phyloP scores from a whole-genome alignment of 306 rosid genomes.

The Dryas octopetala region DNA sequence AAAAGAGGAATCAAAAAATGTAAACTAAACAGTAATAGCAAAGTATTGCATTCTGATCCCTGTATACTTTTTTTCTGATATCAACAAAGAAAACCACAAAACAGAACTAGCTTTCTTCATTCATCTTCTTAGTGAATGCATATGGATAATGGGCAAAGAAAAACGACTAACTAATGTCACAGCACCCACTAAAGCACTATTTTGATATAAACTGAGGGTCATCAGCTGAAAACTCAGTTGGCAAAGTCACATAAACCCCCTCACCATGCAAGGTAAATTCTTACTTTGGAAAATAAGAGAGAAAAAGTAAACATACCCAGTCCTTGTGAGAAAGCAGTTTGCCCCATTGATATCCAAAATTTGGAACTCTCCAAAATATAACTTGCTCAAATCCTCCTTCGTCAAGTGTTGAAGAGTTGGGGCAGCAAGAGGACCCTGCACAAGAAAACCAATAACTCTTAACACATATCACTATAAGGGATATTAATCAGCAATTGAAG shows the following conservation, averaged over 20 bases:
- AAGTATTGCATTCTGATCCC: neutral
- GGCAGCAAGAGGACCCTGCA: slow-evolving; percentile 94
- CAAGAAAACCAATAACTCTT: slow-evolving; percentile 21
- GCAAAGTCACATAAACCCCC: neutral
- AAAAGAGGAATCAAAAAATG: neutral
- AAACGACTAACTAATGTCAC: neutral
- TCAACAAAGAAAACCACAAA: slow-evolving; percentile 5
- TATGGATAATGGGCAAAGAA: neutral
- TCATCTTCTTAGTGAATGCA: neutral
- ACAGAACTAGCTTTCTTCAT: neutral
- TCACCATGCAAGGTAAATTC: neutral
- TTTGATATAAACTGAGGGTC: neutral
- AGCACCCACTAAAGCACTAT: neutral
- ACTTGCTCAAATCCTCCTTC: slow-evolving; percentile 81
- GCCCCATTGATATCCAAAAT: slow-evolving; percentile 82
- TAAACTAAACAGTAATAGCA: neutral
- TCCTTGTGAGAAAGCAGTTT: slow-evolving; percentile 80
- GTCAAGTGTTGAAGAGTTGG: slow-evolving; percentile 87
- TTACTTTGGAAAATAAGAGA: slow-evolving; percentile 3
- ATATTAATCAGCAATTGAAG: slow-evolving; percentile 17
- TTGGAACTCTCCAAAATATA: slow-evolving; percentile 77
- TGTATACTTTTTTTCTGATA: slow-evolving; percentile 5
- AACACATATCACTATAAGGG: slow-evolving; percentile 6
- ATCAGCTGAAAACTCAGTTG: neutral
- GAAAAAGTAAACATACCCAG: slow-evolving; percentile 61